Evolutionary conservation across 164 flowering plant species (phyloP).

Genomic region (Protea cynaroides): DNA sequence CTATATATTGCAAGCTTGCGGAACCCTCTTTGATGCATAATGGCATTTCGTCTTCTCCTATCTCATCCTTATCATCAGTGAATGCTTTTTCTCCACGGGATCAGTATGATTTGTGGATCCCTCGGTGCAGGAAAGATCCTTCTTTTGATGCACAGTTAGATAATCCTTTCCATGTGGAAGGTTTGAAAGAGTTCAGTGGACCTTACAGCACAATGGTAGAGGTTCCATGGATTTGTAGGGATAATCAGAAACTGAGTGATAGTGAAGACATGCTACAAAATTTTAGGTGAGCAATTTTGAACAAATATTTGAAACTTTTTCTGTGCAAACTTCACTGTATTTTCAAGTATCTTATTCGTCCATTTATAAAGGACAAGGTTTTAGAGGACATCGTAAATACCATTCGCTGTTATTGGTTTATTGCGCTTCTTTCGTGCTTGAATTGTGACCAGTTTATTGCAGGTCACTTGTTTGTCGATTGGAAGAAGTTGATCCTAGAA

Average conservation of each 20-base stretch:
- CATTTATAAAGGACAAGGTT: not conserved
- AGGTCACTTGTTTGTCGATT: slow-evolving; percentile 68
- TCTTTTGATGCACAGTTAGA: slow-evolving; percentile 68
- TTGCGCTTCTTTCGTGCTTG: not conserved
- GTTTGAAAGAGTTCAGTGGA: slow-evolving; percentile 77
- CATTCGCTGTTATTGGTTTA: not conserved
- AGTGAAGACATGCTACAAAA: slow-evolving; percentile 59
- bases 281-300: slow-evolving; percentile 45
- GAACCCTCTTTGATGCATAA: slow-evolving; percentile 52
- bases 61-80: slow-evolving; percentile 63
- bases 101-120: slow-evolving; percentile 79
- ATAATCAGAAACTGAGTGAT: slow-evolving; percentile 54
- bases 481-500: slow-evolving; percentile 69
- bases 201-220: slow-evolving; percentile 94
- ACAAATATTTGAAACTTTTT: not conserved
- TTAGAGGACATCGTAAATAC: not conserved
- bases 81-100: slow-evolving; percentile 74
- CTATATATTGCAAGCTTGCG: slow-evolving; percentile 72
- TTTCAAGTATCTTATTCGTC: not conserved
- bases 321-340: not conserved
- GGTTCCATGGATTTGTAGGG: slow-evolving; percentile 63
- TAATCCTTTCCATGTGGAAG: slow-evolving; percentile 77
- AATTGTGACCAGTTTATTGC: slow-evolving; percentile 9
- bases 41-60: slow-evolving; percentile 69
- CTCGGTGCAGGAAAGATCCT: slow-evolving; percentile 60